A percentile compares a stretch with the other conserved stretches of the same genome.
Conservation (phyloP, 2,329 filamentous ascomycete species). For the Pestalotiopsis sp. region DNA sequence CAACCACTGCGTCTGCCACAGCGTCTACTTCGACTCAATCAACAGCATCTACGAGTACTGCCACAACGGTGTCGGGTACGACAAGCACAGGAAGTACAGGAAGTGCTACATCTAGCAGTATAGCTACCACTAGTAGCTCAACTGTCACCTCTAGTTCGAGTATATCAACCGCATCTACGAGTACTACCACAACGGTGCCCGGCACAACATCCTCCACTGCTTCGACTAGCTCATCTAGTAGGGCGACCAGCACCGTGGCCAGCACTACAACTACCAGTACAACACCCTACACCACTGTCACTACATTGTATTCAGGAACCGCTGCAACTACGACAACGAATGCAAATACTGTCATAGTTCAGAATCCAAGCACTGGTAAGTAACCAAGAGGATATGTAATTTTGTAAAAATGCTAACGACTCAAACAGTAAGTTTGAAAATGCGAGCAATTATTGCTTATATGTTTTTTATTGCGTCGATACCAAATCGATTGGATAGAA, state of each 20-base stretch:
- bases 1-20: background rate
- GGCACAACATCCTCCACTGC: background rate
- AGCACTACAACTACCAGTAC: background rate
- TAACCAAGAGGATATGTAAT: too few species aligned
- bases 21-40: background rate
- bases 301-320: background rate
- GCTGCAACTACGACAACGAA: constrained; percentile 3
- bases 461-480: too few species aligned
- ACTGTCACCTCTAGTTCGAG: background rate
- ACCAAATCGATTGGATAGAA: too few species aligned
- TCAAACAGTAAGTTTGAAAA: too few species aligned
- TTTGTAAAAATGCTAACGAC: too few species aligned
- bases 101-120: too few species aligned
- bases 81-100: too few species aligned
- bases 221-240: background rate
- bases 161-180: background rate
- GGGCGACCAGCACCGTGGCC: background rate
- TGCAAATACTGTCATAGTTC: constrained; percentile 9
- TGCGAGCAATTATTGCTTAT: too few species aligned
- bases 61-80: too few species aligned
- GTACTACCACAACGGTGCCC: background rate
- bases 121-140: too few species aligned
- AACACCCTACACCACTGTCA: background rate
- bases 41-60: background rate
- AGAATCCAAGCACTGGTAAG: background rate